A percentile compares a stretch with the other conserved stretches of the same genome.
phyloP scores from a whole-genome alignment of 257 asterid genomes.

The Ballota nigra region DNA sequence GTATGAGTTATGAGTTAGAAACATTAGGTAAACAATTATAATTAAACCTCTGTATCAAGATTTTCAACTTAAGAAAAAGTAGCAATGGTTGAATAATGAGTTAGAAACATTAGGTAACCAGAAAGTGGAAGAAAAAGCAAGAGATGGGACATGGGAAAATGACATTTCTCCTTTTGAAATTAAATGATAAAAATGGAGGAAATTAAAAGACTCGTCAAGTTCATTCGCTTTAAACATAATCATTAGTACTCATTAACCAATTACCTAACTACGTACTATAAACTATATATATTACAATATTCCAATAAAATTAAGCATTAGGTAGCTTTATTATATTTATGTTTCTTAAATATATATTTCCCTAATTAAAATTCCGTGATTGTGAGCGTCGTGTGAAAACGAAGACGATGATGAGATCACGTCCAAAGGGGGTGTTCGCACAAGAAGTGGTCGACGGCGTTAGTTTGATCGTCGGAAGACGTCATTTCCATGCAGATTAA shows the following conservation, averaged over 20 bases:
- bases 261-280: constrained; percentile 19
- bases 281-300: constrained; percentile 11
- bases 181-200: constrained; percentile 19
- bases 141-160: constrained; percentile 27
- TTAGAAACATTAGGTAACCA: constrained; percentile 30
- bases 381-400: neutral
- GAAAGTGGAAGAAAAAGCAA: constrained; percentile 31
- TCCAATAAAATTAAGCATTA: too few relatives aligned
- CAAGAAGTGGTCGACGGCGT: constrained; percentile 31
- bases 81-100: constrained; percentile 11
- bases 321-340: too few relatives aligned
- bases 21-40: too few relatives aligned
- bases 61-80: neutral
- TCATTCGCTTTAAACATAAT: constrained; percentile 27
- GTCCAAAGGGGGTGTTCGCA: constrained; percentile 47
- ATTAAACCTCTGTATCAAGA: neutral
- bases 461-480: neutral
- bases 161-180: constrained; percentile 27
- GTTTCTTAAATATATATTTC: too few relatives aligned
- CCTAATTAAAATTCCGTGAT: too few relatives aligned
- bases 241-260: constrained; percentile 19
- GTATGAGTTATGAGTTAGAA: too few relatives aligned
- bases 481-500: constrained; percentile 47
- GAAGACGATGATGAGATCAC: constrained; percentile 22
- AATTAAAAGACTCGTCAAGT: constrained; percentile 20